Base-by-base conservation (phyloP, 2,329 filamentous ascomycete species). In the Juglanconis juglandina region DNA sequence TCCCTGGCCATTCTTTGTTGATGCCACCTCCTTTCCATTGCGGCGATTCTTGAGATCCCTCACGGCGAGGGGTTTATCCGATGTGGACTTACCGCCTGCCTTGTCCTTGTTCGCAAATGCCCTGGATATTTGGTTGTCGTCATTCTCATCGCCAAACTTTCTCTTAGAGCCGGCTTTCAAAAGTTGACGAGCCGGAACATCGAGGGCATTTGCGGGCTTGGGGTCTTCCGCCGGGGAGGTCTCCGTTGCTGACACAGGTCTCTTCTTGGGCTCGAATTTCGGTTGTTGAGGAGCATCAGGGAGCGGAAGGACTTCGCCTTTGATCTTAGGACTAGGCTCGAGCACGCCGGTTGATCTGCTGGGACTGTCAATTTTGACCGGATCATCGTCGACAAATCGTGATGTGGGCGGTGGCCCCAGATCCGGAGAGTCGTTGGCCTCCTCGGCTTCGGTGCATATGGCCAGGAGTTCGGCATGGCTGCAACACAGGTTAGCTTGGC, bases 401-500 rank as follows among this genome's bases (percentile, higher is more conserved):
- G 83, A 86, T 49, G 84, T 76, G 1, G 84, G 82, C 5, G 85
- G 85, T 4, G 86, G 82, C 0, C 88, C 88, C 49, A 92, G 79
- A 59, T 91, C 87, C 5, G 88, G 87, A 3, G 88, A 90, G 46
- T 88, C 84, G 49, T 78, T 79, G 39, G 78, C 77, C 53, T 79
- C 75, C 49, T 71, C 75, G 11, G 76, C 78, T 51, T 81, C 77
- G 42, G 77, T 76, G 55, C 79, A 78, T 37, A 87, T 76, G n/a
- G 80, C 87, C 41, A 86, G 73, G 44, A 90, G 86, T 66, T 90
- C 84, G 7, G 87, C 83, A 30, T 79, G 79, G 64, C 85, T 88
- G 33, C 7, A 9, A 17, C 4, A 1, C 10, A 11, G 14, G 72
- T 79, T 67, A 77, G 72, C 51, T 65, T 42, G 53, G 6, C 2